Conservation (phyloP, 192 early-diverging fungal species). For the Paraglomus brasilianum region DNA sequence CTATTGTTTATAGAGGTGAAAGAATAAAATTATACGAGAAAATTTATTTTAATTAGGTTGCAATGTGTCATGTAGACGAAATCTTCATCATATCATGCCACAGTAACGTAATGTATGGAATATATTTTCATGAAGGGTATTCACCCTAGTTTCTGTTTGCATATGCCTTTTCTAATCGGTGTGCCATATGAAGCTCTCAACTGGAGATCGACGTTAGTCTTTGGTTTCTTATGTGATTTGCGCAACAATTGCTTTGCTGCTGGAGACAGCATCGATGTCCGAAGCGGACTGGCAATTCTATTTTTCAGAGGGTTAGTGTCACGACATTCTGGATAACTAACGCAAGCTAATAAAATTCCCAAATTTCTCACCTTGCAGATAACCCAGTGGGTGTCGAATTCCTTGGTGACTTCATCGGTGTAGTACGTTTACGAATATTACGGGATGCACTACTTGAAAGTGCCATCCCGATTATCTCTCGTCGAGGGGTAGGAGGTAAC, state of each 20-base stretch:
- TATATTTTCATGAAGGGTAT: too few relatives aligned
- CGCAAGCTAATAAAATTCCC: slow-evolving; percentile 20
- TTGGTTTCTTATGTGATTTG: slow-evolving; percentile 13
- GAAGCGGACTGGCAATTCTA: slow-evolving; percentile 33
- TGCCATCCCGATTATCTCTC: slow-evolving; percentile 61
- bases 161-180: not conserved
- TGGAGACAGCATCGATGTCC: slow-evolving; percentile 41
- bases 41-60: too few relatives aligned
- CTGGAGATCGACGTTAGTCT: slow-evolving; percentile 33
- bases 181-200: slow-evolving; percentile 38
- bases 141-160: too few relatives aligned
- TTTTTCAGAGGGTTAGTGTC: not conserved
- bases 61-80: too few relatives aligned
- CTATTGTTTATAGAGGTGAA: too few relatives aligned
- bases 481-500: slow-evolving; percentile 60
- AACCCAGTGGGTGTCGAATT: slow-evolving; percentile 32
- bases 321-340: not conserved
- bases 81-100: too few relatives aligned
- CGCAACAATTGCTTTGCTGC: slow-evolving; percentile 38
- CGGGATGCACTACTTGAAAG: slow-evolving; percentile 64
- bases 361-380: slow-evolving; percentile 27
- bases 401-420: slow-evolving; percentile 33
- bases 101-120: too few relatives aligned
- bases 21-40: too few relatives aligned
- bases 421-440: slow-evolving; percentile 42